phyloP scores from a whole-genome alignment of 306 rosid genomes.

The Sesbania bispinosa region DNA sequence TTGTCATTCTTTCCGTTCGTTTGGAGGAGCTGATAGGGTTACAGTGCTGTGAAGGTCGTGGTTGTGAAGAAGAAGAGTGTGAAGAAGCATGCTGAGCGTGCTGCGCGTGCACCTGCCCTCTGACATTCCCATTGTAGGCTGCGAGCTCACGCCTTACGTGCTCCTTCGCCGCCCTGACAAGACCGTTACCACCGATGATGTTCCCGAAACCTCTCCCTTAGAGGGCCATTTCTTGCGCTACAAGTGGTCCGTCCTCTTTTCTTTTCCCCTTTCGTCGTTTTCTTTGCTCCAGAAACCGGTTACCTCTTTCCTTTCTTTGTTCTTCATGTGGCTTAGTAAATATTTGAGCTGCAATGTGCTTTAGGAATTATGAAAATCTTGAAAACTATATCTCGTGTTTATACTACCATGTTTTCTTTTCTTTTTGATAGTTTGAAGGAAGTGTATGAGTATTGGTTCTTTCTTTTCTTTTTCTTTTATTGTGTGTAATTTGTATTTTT shows the following conservation, averaged over 20 bases:
- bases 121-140: conserved; percentile 96
- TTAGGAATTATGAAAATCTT: background rate
- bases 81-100: conserved; percentile 97
- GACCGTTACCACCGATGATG: conserved; percentile 58
- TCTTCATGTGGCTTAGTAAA: background rate
- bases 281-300: background rate
- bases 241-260: conserved; percentile 52
- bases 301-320: background rate
- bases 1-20: no score
- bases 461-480: background rate
- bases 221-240: conserved; percentile 88
- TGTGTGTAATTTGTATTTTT: no score
- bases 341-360: background rate
- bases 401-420: background rate
- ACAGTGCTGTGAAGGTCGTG: conserved; percentile 37
- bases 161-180: conserved; percentile 75
- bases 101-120: conserved; percentile 94
- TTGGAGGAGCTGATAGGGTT: conserved; percentile 40
- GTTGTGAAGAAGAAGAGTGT: background rate
- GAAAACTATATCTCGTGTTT: background rate
- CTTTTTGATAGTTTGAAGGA: no score
- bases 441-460: no score
- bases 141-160: conserved; percentile 95
- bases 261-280: background rate
- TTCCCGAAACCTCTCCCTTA: conserved; percentile 66